Base-by-base conservation (phyloP, 352 stramenopile species). In the Globisporangium barbulae region DNA sequence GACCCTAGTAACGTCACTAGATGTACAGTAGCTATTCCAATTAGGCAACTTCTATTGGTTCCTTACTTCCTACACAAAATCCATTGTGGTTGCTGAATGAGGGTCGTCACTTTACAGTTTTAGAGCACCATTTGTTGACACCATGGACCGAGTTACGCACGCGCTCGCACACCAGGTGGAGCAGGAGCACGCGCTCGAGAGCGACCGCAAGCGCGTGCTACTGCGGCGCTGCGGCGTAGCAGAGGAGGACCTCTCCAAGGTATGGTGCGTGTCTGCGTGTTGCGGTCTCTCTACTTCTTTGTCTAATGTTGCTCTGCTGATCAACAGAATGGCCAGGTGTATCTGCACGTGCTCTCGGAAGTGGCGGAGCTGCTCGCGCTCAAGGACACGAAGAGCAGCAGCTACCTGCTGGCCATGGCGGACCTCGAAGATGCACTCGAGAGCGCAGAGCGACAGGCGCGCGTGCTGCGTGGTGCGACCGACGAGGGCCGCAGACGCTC, bases 241-340 rank as follows among this genome's bases (percentile, higher is more conserved):
- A 21, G 76, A 85, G 64, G 72, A 81, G 2, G 65, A 85, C 17
- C 61, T 85, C 7, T 85, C 76, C 17, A 80, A 80, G 64, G 76
- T 82, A 33, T 22, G n/a, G 39, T 41, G 31, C 10, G 4, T 47
- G 19, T 47, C 25, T 28, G 19, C 15, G 37, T 58, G 35, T n/a
- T 42, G 13, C 25, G 25, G 7, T 39, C 25, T 30, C 19, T 62
- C 4, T 61, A 17, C n/a, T 12, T 22, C 17, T 50, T 22, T 55
- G 17, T 19, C 22, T 15, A 1, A 53, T 54, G 9, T 17, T 49
- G 37, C 17, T 49, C n/a, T 28, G 3, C 17, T 37, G 21, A 5
- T n/a, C 21, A 19, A 49, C 64, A 85, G 76, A 78, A 81, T 61
- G 76, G 72, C 0, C 74, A 81, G 58, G 63, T 82, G 63, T 74